phyloP scores from a whole-genome alignment of 768 basidiomycete species.

The Tephrocybe sp. region DNA sequence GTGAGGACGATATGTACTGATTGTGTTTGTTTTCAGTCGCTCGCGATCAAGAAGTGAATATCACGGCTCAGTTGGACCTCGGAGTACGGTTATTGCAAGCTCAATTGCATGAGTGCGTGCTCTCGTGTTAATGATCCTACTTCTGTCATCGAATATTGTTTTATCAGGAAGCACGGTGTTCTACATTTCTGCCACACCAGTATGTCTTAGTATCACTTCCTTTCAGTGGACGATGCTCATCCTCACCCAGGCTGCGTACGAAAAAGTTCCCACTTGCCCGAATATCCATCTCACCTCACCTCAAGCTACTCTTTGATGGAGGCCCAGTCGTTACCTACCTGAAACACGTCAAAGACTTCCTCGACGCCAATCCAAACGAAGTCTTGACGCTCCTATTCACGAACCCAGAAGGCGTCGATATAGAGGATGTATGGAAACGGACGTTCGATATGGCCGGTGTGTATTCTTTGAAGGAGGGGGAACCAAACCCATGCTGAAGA shows the following conservation, averaged over 20 bases:
- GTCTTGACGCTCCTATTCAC: slow-evolving; percentile 66
- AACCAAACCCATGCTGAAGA: background rate
- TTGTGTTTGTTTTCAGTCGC: too few species aligned
- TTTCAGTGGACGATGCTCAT: background rate
- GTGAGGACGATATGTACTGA: too few species aligned
- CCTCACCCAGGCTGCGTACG: background rate
- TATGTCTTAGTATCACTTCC: slow-evolving; percentile 27
- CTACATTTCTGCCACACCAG: slow-evolving; percentile 70
- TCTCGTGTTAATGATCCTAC: background rate
- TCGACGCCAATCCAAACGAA: slow-evolving; percentile 61
- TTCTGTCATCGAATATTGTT: background rate
- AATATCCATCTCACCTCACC: background rate
- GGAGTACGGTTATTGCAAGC: slow-evolving; percentile 62
- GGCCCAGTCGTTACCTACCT: slow-evolving; percentile 50
- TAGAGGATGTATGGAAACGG: slow-evolving; percentile 48
- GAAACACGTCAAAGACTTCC: slow-evolving; percentile 49
- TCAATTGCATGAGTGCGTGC: slow-evolving; percentile 44
- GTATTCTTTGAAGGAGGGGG: background rate
- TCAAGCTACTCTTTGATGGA: slow-evolving; percentile 49
- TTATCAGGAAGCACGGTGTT: slow-evolving; percentile 37
- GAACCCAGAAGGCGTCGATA: slow-evolving; percentile 55
- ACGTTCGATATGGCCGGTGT: slow-evolving; percentile 49
- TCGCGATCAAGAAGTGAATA: too few species aligned
- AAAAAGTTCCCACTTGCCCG: background rate
- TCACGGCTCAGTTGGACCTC: too few species aligned